Conservation (phyloP, 352 stramenopile species). For the Thalassiosira livingstoniorum region DNA sequence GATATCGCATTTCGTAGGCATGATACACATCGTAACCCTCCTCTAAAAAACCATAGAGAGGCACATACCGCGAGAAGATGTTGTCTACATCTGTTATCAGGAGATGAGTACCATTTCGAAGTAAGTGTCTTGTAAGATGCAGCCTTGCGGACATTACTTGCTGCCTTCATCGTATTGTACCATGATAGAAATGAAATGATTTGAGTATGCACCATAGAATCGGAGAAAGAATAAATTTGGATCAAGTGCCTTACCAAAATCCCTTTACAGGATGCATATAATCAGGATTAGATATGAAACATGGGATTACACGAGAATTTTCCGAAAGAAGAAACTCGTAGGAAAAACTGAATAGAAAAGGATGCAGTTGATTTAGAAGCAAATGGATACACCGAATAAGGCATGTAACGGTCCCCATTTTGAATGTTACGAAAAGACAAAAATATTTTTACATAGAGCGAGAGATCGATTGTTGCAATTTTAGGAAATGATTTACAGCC, state of each 20-base stretch:
- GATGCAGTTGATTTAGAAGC: too few relatives aligned
- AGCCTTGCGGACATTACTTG: conserved; percentile 40
- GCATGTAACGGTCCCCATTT: too few relatives aligned
- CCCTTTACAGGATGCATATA: conserved; percentile 17
- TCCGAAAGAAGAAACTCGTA: too few relatives aligned
- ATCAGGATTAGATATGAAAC: conserved; percentile 32
- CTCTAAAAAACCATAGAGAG: conserved; percentile 30
- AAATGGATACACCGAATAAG: too few relatives aligned
- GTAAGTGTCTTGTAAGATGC: conserved; percentile 39
- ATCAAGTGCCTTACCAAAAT: conserved; percentile 7
- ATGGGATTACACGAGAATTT: conserved; percentile 23
- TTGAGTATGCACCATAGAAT: too few relatives aligned
- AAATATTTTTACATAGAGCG: too few relatives aligned
- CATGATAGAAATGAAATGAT: too few relatives aligned
- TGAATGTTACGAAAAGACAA: too few relatives aligned
- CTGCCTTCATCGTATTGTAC: neutral
- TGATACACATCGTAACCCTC: conserved; percentile 52
- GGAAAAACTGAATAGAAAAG: too few relatives aligned
- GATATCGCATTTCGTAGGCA: conserved; percentile 58
- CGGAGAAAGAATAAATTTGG: too few relatives aligned
- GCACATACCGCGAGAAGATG: conserved; percentile 57
- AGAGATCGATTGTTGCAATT: too few relatives aligned
- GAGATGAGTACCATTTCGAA: conserved; percentile 46
- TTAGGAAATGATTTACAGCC: neutral
- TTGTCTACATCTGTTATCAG: conserved; percentile 71